Evolutionary conservation across 495 filamentous ascomycete species (phyloP), one percentile per base, ranked within the genome.

Genomic region (Hypoxylon cercidicola): DNA sequence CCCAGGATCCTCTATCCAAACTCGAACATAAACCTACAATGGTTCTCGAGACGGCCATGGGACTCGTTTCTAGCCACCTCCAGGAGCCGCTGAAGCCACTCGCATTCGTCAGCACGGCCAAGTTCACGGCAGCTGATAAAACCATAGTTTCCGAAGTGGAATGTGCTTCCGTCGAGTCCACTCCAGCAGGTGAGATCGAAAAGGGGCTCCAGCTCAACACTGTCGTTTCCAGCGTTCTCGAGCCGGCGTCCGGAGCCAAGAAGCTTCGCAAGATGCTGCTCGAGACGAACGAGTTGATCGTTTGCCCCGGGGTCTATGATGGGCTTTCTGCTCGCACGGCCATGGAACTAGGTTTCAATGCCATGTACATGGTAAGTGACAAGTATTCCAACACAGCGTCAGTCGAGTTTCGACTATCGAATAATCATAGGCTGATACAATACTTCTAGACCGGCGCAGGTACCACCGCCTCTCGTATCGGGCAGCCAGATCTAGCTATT

Each of bases 231-330:
- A 62, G 60, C n/a, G 25, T 74, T 12, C 46, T 25, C 10, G 68
- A 74, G 49, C 72, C 72, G 23, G 68, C 75, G 19, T 73, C 78
- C 0, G 81, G 76, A 0, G 79, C 81, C 15, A 77, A 80, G 40
- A 81, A 82, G 72, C 72, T 84, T 20, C 77, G 80, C 5, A 74
- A 77, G 30, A 79, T 80, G 74, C 57, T 84, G 8, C 48, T 62
- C 8, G 72, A 74, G 34, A 68, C 69, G 11, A 34, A 69, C 6
- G 64, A 74, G 39, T 46, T 82, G 25, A 81, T 88, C 13, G 80
- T 88, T 1, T 85, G 83, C 51, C 88, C 88, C 3, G 88, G 88
- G 11, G 86, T 91, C 0, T 90, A 90, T 58, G 88, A 91, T 78
- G 88, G 88, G 6, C 78, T 89, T 13, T 87, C 85, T 7, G 86